Conservation (phyloP, 768 basidiomycete genomes). For the Tulasnella sp. region DNA sequence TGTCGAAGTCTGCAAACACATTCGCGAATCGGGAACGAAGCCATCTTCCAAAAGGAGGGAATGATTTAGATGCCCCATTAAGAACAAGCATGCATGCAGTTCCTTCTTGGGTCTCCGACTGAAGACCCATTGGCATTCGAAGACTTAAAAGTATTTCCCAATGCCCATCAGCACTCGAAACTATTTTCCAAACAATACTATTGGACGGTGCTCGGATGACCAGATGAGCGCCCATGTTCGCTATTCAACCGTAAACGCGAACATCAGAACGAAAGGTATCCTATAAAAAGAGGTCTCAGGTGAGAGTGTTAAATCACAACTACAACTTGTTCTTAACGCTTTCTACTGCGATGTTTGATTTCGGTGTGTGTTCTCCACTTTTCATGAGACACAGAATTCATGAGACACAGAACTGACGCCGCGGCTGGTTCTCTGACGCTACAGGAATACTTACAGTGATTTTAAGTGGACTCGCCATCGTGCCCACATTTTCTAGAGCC, state of each 20-base stretch:
- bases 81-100: not conserved
- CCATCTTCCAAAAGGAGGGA: not conserved
- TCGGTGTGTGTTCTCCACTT: not conserved
- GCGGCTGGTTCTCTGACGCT: not conserved
- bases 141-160: not conserved
- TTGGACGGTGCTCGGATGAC: not conserved
- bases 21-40: not conserved
- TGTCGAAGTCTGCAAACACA: not conserved
- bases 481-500: not conserved
- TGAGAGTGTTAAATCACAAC: not conserved
- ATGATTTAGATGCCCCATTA: not conserved
- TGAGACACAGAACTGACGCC: not conserved
- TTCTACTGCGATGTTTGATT: not conserved
- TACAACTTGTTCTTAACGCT: not conserved
- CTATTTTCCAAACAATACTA: not conserved
- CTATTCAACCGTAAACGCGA: not conserved
- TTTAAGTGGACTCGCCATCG: not conserved
- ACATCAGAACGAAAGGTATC: not conserved
- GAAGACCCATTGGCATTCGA: not conserved
- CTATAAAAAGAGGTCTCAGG: not conserved
- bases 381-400: not conserved
- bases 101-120: not conserved
- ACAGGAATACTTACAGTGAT: not conserved
- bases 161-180: not conserved
- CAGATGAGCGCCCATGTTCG: not conserved